Conservation (phyloP, 305 asterid genomes). For the Fraxinus albicans region DNA sequence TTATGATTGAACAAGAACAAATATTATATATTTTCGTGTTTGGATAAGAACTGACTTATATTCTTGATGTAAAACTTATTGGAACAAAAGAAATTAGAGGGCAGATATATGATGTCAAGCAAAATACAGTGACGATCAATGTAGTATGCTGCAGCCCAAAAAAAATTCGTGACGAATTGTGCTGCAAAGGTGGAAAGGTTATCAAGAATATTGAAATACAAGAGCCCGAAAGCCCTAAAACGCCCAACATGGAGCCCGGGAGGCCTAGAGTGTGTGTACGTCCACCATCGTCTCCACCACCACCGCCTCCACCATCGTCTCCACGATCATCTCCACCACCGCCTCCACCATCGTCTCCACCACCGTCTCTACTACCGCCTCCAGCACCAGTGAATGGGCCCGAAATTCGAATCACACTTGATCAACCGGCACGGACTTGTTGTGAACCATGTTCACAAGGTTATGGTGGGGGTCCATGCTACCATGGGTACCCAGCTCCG, state of each 20-base stretch:
- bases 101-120: constrained; percentile 55
- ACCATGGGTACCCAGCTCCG: constrained; percentile 40
- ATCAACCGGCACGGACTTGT: constrained; percentile 31
- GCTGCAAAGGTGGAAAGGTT: constrained; percentile 45
- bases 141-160: constrained; percentile 73
- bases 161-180: constrained; percentile 52
- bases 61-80: not conserved
- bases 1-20: too few species aligned
- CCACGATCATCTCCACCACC: not conserved
- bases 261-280: not conserved
- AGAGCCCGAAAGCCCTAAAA: not conserved
- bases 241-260: constrained; percentile 19
- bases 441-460: constrained; percentile 38
- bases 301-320: too few species aligned
- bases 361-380: too few species aligned
- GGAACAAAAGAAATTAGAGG: constrained; percentile 52
- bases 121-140: constrained; percentile 39
- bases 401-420: constrained; percentile 27
- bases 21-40: not conserved
- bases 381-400: constrained; percentile 23
- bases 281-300: too few species aligned
- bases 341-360: not conserved
- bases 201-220: constrained; percentile 52
- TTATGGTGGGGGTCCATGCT: constrained; percentile 33
- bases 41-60: too few species aligned